These are phyloP conservation scores for Xylaria sp. DNA, from an alignment of 2,329 filamentous ascomycete species.

Conservation along the genomic window DNA sequence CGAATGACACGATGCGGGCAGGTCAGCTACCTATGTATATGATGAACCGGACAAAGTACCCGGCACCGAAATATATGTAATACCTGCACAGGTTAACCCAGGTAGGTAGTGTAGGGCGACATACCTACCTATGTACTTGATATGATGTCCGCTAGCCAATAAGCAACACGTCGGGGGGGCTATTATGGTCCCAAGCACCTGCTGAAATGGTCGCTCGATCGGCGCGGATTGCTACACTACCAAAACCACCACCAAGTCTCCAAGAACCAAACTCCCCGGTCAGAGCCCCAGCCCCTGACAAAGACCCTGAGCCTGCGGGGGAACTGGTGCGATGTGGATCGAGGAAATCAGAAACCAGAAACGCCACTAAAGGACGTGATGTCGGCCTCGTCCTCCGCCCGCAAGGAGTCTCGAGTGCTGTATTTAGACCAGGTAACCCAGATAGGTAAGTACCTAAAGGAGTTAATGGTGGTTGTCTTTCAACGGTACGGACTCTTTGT, in stretches of 20 bases:
- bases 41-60: conserved; percentile 3
- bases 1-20: conserved; percentile 17
- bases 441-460: no score
- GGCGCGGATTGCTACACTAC: conserved; percentile 2
- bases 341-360: conserved; percentile 6
- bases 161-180: conserved; percentile 10
- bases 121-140: background rate
- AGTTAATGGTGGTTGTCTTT: no score
- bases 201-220: conserved; percentile 28
- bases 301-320: conserved; percentile 24
- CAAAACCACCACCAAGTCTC: background rate
- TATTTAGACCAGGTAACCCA: background rate
- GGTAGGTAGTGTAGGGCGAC: background rate
- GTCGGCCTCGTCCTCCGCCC: conserved; percentile 2
- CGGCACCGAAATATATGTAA: background rate
- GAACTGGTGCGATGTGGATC: conserved; percentile 10
- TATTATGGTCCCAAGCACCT: conserved; percentile 25
- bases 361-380: conserved; percentile 16
- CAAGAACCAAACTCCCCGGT: conserved; percentile 1
- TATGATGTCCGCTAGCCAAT: conserved; percentile 20
- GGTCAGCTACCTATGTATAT: conserved; percentile 12
- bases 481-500: no score
- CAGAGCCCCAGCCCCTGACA: conserved; percentile 8
- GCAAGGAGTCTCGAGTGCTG: background rate
- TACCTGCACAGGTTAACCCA: background rate